phyloP scores from a whole-genome alignment of 257 asterid genomes.

The Vinca minor region DNA sequence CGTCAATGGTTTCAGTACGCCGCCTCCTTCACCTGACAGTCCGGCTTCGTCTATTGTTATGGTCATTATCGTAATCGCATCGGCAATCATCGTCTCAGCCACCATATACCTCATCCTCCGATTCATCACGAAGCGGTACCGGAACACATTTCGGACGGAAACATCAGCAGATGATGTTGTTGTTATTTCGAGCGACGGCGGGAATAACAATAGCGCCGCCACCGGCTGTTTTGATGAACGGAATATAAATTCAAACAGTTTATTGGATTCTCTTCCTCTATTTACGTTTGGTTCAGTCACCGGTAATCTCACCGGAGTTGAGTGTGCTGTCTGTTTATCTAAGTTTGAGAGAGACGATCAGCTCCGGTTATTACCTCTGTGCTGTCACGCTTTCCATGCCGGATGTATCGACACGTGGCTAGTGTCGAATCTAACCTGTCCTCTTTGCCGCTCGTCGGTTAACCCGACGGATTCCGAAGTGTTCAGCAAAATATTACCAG shows the following conservation, averaged over 20 bases:
- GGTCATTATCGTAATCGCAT: slow-evolving; percentile 53
- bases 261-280: slow-evolving; percentile 56
- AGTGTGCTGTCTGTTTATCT: slow-evolving; percentile 82
- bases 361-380: slow-evolving; percentile 64
- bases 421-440: slow-evolving; percentile 59
- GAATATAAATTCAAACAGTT: slow-evolving; percentile 15
- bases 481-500: slow-evolving; percentile 36
- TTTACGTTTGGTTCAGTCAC: slow-evolving; percentile 55
- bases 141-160: slow-evolving; percentile 25
- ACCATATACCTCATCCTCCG: slow-evolving; percentile 68
- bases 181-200: too few species aligned
- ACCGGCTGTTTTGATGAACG: too few species aligned
- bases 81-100: slow-evolving; percentile 59
- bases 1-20: slow-evolving; percentile 18
- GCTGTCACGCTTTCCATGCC: slow-evolving; percentile 93
- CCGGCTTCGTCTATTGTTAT: slow-evolving; percentile 45
- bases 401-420: slow-evolving; percentile 87
- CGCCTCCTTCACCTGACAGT: slow-evolving; percentile 21
- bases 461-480: slow-evolving; percentile 47
- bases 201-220: not conserved
- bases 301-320: slow-evolving; percentile 57
- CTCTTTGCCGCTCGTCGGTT: slow-evolving; percentile 78
- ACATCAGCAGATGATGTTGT: slow-evolving; percentile 45
- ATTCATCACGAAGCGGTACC: slow-evolving; percentile 46
- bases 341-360: slow-evolving; percentile 63